Conservation (phyloP, 257 asterid species). For the Capsicum rhomboideum region DNA sequence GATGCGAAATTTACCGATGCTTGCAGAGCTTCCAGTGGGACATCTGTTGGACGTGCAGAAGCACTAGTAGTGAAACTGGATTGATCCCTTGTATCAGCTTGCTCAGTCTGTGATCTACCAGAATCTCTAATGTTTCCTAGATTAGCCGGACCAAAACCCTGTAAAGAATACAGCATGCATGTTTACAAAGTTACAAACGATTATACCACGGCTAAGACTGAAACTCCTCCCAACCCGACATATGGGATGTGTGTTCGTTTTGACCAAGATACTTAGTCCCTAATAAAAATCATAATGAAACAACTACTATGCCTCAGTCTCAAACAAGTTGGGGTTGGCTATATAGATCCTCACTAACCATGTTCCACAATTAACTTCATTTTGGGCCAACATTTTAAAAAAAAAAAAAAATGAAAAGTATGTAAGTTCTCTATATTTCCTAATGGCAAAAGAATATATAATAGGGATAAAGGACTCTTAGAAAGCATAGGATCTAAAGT, state of each 20-base stretch:
- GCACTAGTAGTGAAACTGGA: constrained; percentile 7
- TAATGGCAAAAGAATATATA: not conserved
- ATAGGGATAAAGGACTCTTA: not conserved
- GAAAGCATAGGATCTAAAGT: not conserved
- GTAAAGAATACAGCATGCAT: not conserved
- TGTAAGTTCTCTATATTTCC: not conserved
- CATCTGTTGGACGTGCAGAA: constrained; percentile 15
- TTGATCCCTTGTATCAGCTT: constrained; percentile 33
- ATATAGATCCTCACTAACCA: not conserved
- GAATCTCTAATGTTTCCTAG: constrained; percentile 37
- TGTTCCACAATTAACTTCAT: not conserved
- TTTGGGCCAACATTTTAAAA: not conserved
- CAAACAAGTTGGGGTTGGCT: not conserved
- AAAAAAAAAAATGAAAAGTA: not conserved
- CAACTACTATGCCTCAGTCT: not conserved
- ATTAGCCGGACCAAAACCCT: constrained; percentile 9
- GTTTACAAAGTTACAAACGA: not conserved
- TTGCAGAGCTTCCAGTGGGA: constrained; percentile 45
- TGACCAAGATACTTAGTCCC: not conserved
- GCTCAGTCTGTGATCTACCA: constrained; percentile 37
- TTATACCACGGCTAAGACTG: not conserved
- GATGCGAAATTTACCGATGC: constrained; percentile 50
- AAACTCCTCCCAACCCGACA: not conserved
- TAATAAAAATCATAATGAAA: not conserved
- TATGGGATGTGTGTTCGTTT: not conserved